phyloP scores from a whole-genome alignment of 2,329 filamentous ascomycete genomes.

The Bipolaris sorokiniana region DNA sequence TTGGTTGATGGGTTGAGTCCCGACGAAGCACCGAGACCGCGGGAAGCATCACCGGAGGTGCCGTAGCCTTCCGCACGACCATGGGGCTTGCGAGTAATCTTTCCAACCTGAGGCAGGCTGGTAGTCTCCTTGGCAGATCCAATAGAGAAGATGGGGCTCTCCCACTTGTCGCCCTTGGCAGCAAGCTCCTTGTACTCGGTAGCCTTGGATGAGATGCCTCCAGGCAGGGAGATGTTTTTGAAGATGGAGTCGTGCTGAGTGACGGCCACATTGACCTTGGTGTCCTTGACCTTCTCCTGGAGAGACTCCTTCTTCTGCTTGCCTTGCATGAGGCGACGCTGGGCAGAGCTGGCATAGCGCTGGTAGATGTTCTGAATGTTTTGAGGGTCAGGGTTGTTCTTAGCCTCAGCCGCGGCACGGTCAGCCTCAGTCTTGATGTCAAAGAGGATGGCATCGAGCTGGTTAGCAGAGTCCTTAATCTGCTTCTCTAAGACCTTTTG shows the following conservation, averaged over 20 bases:
- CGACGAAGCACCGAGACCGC: conserved; percentile 24
- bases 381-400: conserved; percentile 69
- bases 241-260: conserved; percentile 92
- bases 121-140: conserved; percentile 75
- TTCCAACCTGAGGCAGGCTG: conserved; percentile 66
- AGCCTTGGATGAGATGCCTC: conserved; percentile 89
- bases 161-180: conserved; percentile 88
- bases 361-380: conserved; percentile 83
- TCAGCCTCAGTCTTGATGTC: conserved; percentile 84
- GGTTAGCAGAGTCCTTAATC: conserved; percentile 80
- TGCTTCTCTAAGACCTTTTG: conserved; percentile 89
- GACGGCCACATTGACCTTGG: conserved; percentile 80
- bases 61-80: conserved; percentile 48
- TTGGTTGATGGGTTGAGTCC: conserved; percentile 21
- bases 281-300: conserved; percentile 61
- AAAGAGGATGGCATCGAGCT: conserved; percentile 75
- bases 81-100: conserved; percentile 66
- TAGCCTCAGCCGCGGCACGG: conserved; percentile 69
- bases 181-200: conserved; percentile 92
- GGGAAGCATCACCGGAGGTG: conserved; percentile 24
- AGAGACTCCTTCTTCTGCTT: conserved; percentile 75
- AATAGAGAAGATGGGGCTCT: conserved; percentile 90
- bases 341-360: conserved; percentile 77
- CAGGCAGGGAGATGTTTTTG: conserved; percentile 82
- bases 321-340: conserved; percentile 74